phyloP scores from a whole-genome alignment of 768 basidiomycete genomes.

The Tubosaeta brunneosetosa region DNA sequence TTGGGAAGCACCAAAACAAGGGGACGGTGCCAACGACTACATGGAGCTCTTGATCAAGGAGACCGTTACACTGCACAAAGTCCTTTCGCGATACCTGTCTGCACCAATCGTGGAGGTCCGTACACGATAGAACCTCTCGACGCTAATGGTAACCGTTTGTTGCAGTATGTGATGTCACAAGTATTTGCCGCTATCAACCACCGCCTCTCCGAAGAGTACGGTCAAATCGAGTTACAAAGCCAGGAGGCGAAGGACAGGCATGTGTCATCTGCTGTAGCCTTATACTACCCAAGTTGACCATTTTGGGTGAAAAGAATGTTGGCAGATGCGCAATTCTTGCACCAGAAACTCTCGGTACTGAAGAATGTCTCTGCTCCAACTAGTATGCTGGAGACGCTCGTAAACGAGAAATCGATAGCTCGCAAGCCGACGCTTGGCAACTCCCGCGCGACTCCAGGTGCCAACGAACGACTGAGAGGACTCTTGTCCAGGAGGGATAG shows the following conservation, averaged over 20 bases:
- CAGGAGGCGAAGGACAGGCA: slow-evolving; percentile 85
- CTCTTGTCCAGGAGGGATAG: slow-evolving; percentile 30
- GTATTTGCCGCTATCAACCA: slow-evolving; percentile 93
- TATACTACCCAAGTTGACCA: slow-evolving; percentile 9
- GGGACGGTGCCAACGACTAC: slow-evolving; percentile 75
- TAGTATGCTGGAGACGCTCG: slow-evolving; percentile 79
- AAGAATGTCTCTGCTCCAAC: slow-evolving; percentile 70
- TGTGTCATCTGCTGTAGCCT: slow-evolving; percentile 8
- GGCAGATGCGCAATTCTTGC: slow-evolving; percentile 72
- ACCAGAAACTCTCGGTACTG: slow-evolving; percentile 68
- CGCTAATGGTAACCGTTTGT: slow-evolving; percentile 10
- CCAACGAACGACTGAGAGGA: slow-evolving; percentile 38
- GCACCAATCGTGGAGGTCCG: slow-evolving; percentile 75
- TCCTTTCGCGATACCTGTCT: slow-evolving; percentile 86
- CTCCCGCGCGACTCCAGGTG: slow-evolving; percentile 17
- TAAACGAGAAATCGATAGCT: slow-evolving; percentile 71
- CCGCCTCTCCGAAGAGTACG: slow-evolving; percentile 82
- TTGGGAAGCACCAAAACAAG: slow-evolving; percentile 65
- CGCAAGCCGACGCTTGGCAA: slow-evolving; percentile 29
- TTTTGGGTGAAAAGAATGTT: slow-evolving; percentile 52
- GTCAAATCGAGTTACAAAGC: slow-evolving; percentile 73
- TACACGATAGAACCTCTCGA: slow-evolving; percentile 5
- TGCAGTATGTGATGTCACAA: slow-evolving; percentile 88
- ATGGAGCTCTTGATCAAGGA: slow-evolving; percentile 93
- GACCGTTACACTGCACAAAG: slow-evolving; percentile 92